phyloP scores from a whole-genome alignment of 768 basidiomycete species.

The Pleurotus tuoliensis region DNA sequence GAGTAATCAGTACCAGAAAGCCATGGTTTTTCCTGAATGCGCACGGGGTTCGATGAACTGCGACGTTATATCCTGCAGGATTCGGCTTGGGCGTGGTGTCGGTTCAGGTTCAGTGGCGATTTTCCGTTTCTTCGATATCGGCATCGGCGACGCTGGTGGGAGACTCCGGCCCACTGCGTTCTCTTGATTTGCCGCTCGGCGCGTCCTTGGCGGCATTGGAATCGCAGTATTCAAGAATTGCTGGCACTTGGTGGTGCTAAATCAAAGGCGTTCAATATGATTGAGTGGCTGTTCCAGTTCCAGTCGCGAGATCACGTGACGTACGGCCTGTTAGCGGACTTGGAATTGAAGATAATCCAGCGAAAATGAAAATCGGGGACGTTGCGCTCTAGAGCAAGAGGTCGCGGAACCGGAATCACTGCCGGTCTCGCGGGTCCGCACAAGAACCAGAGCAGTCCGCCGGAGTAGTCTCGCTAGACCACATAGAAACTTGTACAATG shows the following conservation, averaged over 20 bases:
- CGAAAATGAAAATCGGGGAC: too few relatives aligned
- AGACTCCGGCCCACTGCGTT: neutral
- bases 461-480: too few relatives aligned
- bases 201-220: constrained; percentile 1
- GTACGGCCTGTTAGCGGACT: neutral
- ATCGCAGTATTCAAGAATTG: neutral
- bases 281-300: neutral
- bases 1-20: neutral
- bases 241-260: constrained; percentile 1
- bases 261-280: neutral
- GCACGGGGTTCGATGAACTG: neutral
- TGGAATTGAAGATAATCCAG: too few relatives aligned
- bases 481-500: too few relatives aligned
- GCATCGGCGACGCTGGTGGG: neutral
- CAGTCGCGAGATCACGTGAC: constrained; percentile 1
- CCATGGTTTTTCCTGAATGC: neutral
- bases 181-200: constrained; percentile 1
- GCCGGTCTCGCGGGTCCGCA: too few relatives aligned
- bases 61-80: constrained; percentile 3
- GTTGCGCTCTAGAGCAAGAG: too few relatives aligned
- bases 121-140: neutral
- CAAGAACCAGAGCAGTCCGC: too few relatives aligned
- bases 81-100: neutral
- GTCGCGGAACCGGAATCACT: too few relatives aligned
- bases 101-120: neutral